Evolutionary conservation across 2,329 filamentous ascomycete genomes (phyloP).

Genomic region (Aspergillus sp.): DNA sequence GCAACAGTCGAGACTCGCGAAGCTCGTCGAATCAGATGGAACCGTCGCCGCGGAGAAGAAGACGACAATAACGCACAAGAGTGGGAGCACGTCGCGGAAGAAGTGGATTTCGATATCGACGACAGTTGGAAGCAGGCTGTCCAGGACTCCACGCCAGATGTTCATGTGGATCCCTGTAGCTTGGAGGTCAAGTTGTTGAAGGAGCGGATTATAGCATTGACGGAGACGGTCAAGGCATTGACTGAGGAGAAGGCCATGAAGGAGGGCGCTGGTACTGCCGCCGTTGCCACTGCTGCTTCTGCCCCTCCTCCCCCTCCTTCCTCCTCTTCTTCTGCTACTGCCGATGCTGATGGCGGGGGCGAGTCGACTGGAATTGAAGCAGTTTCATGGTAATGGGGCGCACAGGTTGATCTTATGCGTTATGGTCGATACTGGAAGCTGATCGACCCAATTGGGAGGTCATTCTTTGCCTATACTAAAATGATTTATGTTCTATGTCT

Average conservation of each 20-base stretch:
- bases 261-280: too few species aligned
- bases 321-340: too few species aligned
- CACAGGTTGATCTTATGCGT: neutral
- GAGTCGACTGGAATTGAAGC: too few species aligned
- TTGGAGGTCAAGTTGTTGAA: constrained; percentile 52
- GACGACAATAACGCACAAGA: constrained; percentile 88
- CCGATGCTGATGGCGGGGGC: too few species aligned
- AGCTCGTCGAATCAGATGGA: constrained; percentile 64
- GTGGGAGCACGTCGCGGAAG: constrained; percentile 74
- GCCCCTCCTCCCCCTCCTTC: too few species aligned
- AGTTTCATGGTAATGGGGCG: too few species aligned
- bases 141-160: constrained; percentile 68
- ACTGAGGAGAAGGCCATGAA: constrained; percentile 14
- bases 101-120: constrained; percentile 74
- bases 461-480: too few species aligned
- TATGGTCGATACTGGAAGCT: neutral
- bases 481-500: neutral
- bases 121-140: constrained; percentile 78
- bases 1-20: constrained; percentile 65
- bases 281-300: too few species aligned
- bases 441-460: too few species aligned
- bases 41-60: constrained; percentile 73
- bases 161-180: constrained; percentile 73
- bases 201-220: constrained; percentile 56
- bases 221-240: constrained; percentile 60